Evolutionary conservation across 352 stramenopile species (phyloP), one percentile per base, ranked within the genome.

Genomic region (Elongisporangium anandrum): DNA sequence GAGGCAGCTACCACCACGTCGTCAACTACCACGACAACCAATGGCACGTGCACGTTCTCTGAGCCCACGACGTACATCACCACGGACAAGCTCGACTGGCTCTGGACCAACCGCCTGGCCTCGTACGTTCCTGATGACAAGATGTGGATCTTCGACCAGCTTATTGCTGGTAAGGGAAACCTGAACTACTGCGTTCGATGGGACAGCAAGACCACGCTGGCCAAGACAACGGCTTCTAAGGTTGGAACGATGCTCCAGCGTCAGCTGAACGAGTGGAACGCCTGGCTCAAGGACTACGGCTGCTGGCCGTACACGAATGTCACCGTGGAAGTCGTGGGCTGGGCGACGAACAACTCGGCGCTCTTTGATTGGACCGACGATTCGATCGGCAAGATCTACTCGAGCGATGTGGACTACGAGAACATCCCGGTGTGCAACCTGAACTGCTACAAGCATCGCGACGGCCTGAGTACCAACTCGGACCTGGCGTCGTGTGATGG

Each of bases 181-280:
- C 61, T 83, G 39, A 72, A 50, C 49, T 80, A 80, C 70, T 83
- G 73, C 57, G 49, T 83, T 13, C 73, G 73, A 29, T 83, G 73
- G 70, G 71, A 83, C 52, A 75, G 68, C 50, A 82, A 68, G 13
- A 64, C 79, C 41, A 69, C 59, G 2, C 63, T 69, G 9, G 63
- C 59, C n/a, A 59, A 66, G 20, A 48, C 65, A 15, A 66, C 59
- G 4, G 61, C 58, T 6, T 5, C 26, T 9, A 63, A 60, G 13
- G 13, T 47, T 3, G 63, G 63, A 1, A 50, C 26, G 4, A 38
- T 38, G 26, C 26, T 38, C 26, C 26, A 59, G 47, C 63, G 63
- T 48, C 63, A 69, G 54, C 65, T 57, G 41, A 66, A 69, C 39
- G 51, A 48, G 50, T 69, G 63, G 63, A 69, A 69, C 54, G 52